Evolutionary conservation across 202 grass and related monocot genomes (phyloP).

Genomic region (Musa balbisiana): DNA sequence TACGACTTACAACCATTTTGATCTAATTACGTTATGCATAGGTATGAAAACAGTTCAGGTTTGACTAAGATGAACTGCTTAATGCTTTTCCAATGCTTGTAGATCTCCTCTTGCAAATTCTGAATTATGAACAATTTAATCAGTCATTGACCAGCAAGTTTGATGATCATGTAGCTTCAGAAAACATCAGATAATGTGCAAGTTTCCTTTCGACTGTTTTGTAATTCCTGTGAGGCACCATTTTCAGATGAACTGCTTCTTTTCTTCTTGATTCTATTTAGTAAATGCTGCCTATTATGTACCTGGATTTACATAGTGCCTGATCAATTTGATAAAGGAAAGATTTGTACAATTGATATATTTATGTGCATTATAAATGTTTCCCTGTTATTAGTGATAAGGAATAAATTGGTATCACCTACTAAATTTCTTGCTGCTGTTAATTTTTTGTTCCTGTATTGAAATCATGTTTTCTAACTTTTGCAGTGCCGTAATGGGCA

Average conservation of each 20-base stretch:
- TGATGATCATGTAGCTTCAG: neutral
- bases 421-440: neutral
- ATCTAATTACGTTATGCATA: neutral
- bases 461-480: neutral
- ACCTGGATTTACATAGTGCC: too few relatives aligned
- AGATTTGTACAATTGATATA: too few relatives aligned
- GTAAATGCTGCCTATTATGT: too few relatives aligned
- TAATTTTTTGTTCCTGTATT: neutral
- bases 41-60: neutral
- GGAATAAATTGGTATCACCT: neutral
- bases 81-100: neutral
- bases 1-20: neutral
- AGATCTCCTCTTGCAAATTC: neutral
- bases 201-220: too few relatives aligned
- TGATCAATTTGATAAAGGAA: too few relatives aligned
- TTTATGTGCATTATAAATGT: too few relatives aligned
- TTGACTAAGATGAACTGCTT: neutral
- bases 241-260: too few relatives aligned
- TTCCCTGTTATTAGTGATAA: neutral
- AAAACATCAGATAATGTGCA: neutral
- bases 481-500: conserved; percentile 91
- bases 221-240: too few relatives aligned
- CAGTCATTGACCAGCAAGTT: neutral
- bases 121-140: neutral
- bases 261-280: too few relatives aligned